Conservation (phyloP, 2,329 filamentous ascomycete genomes). For the Diaporthe australafricana region DNA sequence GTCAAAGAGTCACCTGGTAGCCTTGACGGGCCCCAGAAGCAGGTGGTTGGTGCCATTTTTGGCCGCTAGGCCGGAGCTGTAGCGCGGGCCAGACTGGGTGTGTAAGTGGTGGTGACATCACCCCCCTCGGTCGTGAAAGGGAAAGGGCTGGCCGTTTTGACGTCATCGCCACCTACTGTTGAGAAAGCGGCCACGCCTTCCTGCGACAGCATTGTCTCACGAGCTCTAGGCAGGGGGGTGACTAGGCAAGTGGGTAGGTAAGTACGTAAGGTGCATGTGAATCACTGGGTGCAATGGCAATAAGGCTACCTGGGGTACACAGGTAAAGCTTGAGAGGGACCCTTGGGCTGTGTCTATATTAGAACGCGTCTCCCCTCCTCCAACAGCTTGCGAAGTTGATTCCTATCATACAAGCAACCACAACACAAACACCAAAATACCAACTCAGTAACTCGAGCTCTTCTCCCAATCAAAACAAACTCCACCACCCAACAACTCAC, state of each 20-base stretch:
- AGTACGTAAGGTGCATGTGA: constrained; percentile 12
- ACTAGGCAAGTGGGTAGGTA: not conserved
- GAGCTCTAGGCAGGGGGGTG: constrained; percentile 10
- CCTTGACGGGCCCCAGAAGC: constrained; percentile 4
- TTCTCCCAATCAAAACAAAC: constrained; percentile 37
- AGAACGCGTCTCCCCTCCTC: not conserved
- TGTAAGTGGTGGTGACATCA: constrained; percentile 17
- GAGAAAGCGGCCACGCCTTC: not conserved
- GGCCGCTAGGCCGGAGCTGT: constrained; percentile 1
- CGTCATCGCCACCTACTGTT: constrained; percentile 6
- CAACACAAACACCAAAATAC: constrained; percentile 30
- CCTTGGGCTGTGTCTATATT: not conserved
- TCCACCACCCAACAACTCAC: no score
- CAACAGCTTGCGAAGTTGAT: not conserved
- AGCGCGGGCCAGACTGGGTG: not conserved
- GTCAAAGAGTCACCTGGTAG: constrained; percentile 16
- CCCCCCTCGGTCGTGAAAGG: not conserved
- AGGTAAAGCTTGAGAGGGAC: not conserved
- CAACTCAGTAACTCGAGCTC: no score
- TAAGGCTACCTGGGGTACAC: not conserved
- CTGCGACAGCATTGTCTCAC: constrained; percentile 1
- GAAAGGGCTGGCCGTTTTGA: constrained; percentile 17
- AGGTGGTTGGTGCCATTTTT: not conserved
- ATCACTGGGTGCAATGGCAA: not conserved
- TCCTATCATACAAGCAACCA: not conserved